Evolutionary conservation across 768 basidiomycete genomes (phyloP).

Genomic region (Ramaria rubella): DNA sequence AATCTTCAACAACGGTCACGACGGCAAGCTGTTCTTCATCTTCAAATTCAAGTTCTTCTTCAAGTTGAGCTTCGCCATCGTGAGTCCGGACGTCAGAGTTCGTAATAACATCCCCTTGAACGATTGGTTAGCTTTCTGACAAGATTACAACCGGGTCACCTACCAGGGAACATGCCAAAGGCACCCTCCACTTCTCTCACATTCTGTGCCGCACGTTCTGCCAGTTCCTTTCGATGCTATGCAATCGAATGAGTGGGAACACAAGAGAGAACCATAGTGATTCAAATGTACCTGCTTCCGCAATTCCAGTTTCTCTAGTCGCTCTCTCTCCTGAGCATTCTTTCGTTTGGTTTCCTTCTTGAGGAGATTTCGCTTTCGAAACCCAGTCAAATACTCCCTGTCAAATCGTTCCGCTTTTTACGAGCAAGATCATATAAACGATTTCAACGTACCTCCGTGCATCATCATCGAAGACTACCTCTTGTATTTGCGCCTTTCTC

Average conservation of each 20-base stretch:
- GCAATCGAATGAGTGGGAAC: conserved; percentile 8
- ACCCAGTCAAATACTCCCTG: conserved; percentile 90
- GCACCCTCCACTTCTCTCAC: conserved; percentile 71
- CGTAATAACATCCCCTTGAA: not conserved
- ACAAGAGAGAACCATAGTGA: conserved; percentile 8
- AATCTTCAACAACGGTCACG: conserved; percentile 88
- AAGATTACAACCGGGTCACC: not conserved
- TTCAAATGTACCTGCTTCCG: conserved; percentile 60
- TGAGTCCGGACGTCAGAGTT: not conserved
- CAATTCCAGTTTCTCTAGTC: conserved; percentile 65
- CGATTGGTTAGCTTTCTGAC: not conserved
- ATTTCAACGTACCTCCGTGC: conserved; percentile 59
- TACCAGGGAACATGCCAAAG: conserved; percentile 11
- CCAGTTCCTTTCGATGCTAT: conserved; percentile 72
- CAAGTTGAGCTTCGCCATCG: conserved; percentile 26
- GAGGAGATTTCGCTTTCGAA: conserved; percentile 85
- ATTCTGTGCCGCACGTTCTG: conserved; percentile 73
- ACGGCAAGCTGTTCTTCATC: conserved; percentile 82
- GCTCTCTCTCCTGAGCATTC: conserved; percentile 70
- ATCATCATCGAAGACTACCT: conserved; percentile 81
- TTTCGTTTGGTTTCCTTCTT: conserved; percentile 71
- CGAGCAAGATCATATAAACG: not conserved
- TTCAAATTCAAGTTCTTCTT: conserved; percentile 66
- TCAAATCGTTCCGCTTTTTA: not conserved
- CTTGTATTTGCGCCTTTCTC: conserved; percentile 62